Evolutionary conservation across 305 asterid genomes (phyloP).

Genomic region (Plantago lanceolata): DNA sequence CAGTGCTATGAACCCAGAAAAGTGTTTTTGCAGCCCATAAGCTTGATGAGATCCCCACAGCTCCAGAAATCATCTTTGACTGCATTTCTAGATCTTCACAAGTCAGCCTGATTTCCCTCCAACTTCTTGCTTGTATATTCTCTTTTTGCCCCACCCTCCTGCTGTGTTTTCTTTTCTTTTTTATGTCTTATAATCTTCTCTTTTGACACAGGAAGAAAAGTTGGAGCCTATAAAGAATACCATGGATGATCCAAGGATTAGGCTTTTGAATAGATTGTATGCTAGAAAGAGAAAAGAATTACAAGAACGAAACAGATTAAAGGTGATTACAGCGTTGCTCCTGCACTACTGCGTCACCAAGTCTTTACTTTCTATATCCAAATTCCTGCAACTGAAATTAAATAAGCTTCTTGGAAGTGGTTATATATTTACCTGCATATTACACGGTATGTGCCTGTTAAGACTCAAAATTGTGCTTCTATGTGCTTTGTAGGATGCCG

Average conservation of each 20-base stretch:
- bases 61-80: too few relatives aligned
- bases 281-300: slow-evolving; percentile 94
- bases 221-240: slow-evolving; percentile 91
- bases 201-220: slow-evolving; percentile 75
- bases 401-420: slow-evolving; percentile 28
- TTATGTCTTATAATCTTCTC: slow-evolving; percentile 31
- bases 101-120: too few relatives aligned
- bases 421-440: not conserved
- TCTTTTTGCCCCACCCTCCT: too few relatives aligned
- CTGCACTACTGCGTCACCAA: slow-evolving; percentile 15
- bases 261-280: slow-evolving; percentile 80
- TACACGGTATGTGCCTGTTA: slow-evolving; percentile 22
- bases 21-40: too few relatives aligned
- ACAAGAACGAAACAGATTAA: slow-evolving; percentile 67
- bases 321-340: slow-evolving; percentile 45
- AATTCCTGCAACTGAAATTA: slow-evolving; percentile 22
- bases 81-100: too few relatives aligned
- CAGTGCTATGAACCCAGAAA: too few relatives aligned
- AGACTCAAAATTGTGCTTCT: slow-evolving; percentile 32
- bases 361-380: slow-evolving; percentile 23
- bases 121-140: too few relatives aligned
- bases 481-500: slow-evolving; percentile 52
- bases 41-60: too few relatives aligned
- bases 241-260: slow-evolving; percentile 91
- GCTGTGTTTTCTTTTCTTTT: slow-evolving; percentile 11